These are phyloP conservation scores for Plasmodium reichenowi DNA, from an alignment of 169 alveolate species.

Conservation along the genomic window DNA sequence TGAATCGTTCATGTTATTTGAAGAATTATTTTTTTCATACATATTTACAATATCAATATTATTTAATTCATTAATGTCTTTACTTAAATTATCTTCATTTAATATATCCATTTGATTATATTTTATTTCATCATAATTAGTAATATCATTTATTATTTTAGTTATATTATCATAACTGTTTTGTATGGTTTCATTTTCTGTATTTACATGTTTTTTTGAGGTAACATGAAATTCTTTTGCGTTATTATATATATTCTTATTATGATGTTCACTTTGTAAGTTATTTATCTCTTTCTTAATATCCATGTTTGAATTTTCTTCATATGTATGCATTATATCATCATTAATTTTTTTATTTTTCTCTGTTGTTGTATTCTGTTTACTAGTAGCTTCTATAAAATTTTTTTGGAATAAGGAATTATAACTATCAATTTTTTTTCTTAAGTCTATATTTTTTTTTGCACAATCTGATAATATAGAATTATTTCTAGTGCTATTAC, in stretches of 20 bases:
- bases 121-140: neutral
- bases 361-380: neutral
- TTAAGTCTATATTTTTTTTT: slow-evolving; percentile 21
- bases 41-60: slow-evolving; percentile 53
- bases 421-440: slow-evolving; percentile 29
- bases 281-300: neutral
- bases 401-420: slow-evolving; percentile 1
- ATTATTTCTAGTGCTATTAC: slow-evolving; percentile 8
- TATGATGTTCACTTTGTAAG: neutral
- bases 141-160: neutral
- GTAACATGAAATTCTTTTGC: neutral
- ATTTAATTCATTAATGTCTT: slow-evolving; percentile 34
- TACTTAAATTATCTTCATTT: slow-evolving; percentile 4
- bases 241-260: neutral
- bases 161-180: neutral
- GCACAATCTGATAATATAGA: slow-evolving; percentile 24
- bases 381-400: neutral
- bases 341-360: slow-evolving; percentile 4
- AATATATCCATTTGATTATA: neutral
- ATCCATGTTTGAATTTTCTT: neutral
- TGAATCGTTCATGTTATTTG: slow-evolving; percentile 2
- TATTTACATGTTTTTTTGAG: neutral
- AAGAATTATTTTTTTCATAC: slow-evolving; percentile 25
- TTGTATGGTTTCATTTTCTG: neutral
- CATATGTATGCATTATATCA: neutral